phyloP scores from a whole-genome alignment of 257 asterid species.

The Ehretia macrophylla region DNA sequence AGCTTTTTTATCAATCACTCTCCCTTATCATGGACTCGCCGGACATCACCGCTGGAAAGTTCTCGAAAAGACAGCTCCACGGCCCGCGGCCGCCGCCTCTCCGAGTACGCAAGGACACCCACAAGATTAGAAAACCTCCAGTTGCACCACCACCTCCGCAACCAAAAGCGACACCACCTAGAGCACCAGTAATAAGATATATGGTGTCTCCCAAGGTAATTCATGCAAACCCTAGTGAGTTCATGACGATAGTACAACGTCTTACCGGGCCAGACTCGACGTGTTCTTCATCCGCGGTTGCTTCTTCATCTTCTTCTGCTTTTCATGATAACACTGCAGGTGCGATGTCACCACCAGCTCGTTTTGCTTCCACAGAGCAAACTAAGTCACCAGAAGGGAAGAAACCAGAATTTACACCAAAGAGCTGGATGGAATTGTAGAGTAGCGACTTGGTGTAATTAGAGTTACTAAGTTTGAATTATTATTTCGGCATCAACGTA shows the following conservation, averaged over 20 bases:
- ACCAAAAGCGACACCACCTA: conserved; percentile 9
- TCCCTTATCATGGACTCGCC: conserved; percentile 41
- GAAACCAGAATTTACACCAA: not conserved
- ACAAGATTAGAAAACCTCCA: conserved; percentile 81
- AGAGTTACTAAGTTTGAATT: too few species aligned
- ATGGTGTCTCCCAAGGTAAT: conserved; percentile 86
- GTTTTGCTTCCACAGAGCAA: conserved; percentile 68
- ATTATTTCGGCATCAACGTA: too few species aligned
- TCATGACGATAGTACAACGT: conserved; percentile 90
- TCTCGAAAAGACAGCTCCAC: conserved; percentile 65
- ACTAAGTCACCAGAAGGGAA: conserved; percentile 20
- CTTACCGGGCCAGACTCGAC: conserved; percentile 63
- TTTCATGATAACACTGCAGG: conserved; percentile 37
- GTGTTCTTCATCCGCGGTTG: conserved; percentile 16
- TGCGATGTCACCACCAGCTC: conserved; percentile 74
- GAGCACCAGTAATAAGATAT: conserved; percentile 84
- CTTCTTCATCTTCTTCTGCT: conserved; percentile 16
- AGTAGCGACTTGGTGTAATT: too few species aligned
- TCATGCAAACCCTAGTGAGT: conserved; percentile 93
- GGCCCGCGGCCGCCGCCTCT: conserved; percentile 90
- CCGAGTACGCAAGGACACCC: conserved; percentile 65
- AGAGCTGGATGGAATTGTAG: too few species aligned
- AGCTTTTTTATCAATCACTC: not conserved
- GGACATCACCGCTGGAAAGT: conserved; percentile 37
- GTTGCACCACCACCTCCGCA: conserved; percentile 41